phyloP scores from a whole-genome alignment of 495 filamentous ascomycete species.

The Aspergillus hancockii region DNA sequence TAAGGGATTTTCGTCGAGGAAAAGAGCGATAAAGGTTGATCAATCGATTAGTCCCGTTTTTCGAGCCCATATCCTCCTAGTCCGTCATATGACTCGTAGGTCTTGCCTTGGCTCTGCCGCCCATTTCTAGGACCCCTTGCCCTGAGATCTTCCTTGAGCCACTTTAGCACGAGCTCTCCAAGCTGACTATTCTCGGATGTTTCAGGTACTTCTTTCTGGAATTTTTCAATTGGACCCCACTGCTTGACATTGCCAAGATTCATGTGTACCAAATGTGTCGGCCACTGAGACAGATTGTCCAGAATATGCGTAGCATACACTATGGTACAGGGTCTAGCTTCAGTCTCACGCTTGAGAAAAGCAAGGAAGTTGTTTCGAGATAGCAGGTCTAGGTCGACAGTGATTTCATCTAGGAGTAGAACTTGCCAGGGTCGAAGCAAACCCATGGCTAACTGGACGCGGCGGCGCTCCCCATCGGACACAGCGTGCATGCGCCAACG shows the following conservation, averaged over 20 bases:
- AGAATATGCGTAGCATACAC: conserved; percentile 98
- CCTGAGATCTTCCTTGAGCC: conserved; percentile 81
- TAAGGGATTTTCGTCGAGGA: conserved; percentile 7
- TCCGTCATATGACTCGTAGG: conserved; percentile 64
- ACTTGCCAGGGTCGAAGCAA: conserved; percentile 90
- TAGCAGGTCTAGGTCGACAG: conserved; percentile 91
- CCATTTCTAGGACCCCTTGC: conserved; percentile 76
- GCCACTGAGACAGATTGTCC: conserved; percentile 90
- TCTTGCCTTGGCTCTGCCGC: conserved; percentile 63
- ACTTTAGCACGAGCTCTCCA: conserved; percentile 81
- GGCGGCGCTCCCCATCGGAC: conserved; percentile 82
- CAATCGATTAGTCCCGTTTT: conserved; percentile 43
- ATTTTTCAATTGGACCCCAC: conserved; percentile 69
- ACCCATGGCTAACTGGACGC: conserved; percentile 96
- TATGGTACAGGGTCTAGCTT: conserved; percentile 77
- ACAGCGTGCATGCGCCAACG: conserved; percentile 95
- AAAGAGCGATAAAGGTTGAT: conserved; percentile 8
- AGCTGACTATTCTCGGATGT: conserved; percentile 66
- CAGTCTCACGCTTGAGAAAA: conserved; percentile 86
- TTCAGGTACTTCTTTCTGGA: conserved; percentile 43
- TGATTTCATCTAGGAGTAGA: conserved; percentile 93
- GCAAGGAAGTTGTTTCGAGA: conserved; percentile 80
- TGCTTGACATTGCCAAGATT: conserved; percentile 80
- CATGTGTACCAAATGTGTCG: conserved; percentile 95
- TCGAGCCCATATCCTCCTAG: conserved; percentile 83